Base-by-base conservation (phyloP, 1,284 basidiomycete species). In the Trichosporon sp. region DNA sequence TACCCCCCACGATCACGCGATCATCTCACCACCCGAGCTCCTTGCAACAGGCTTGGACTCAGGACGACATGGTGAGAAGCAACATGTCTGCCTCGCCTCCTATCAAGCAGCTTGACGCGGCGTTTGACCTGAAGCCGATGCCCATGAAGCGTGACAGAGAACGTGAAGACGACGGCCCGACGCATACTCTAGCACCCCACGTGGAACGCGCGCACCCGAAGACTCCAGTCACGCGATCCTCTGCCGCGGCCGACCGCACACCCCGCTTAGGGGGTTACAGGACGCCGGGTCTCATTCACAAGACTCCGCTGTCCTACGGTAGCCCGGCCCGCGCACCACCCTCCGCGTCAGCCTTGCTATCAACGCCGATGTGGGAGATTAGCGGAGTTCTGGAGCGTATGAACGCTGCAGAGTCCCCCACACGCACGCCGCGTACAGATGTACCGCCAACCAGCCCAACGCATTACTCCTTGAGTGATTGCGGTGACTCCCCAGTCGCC, bases 341-440 rank as follows among this genome's bases (percentile, higher is more conserved):
- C 51, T 76, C 42, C 35, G 70, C 64, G 63, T 64, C 63, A 13
- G 67, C 75, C 0, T 63, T 76, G 38, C 69, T 80, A 12, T 78
- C 76, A 2, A 82, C 80, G 12, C 80, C 80, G 0, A 67, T 77
- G 70, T 82, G 80, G 80, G 80, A 82, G 70, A 76, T 77, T 42
- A 75, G 74, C 21, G 76, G 78, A 2, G 74, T 76, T 31, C 70
- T 81, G 4, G 76, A 77, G 66, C 72, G 80, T 27, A 67, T 81
- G 63, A 75, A 74, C 34, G 73, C 75, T 35, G 69, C 68, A 35
- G 72, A 65, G 51, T 75, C 70, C 18, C 73, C 76, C 23, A 75
- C 67, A 13, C 65, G 66, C 34, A 71, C 68, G 13, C 75, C 72
- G 6, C 70, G 77, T 8, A 74, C 74, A 72, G 77, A 56, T 12